Evolutionary conservation across 176 grass and related monocot genomes (phyloP).

Genomic region (maize (Zea mays)): DNA sequence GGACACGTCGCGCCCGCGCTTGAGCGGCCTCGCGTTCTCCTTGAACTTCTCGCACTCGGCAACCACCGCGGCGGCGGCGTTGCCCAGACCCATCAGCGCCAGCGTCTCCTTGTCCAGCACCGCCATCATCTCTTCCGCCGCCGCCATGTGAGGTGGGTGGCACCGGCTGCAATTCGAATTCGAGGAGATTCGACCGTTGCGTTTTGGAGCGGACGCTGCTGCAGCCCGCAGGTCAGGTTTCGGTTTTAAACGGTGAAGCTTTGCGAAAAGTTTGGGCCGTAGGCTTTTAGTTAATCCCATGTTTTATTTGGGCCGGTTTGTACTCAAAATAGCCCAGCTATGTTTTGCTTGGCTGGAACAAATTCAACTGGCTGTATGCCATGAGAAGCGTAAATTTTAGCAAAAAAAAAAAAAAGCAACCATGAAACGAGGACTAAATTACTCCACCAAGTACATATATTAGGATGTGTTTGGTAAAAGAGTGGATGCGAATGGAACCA

Average conservation of each 20-base stretch:
- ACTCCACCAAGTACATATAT: too few species aligned
- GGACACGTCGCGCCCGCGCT: conserved; percentile 83
- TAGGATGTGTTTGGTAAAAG: too few species aligned
- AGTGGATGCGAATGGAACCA: too few species aligned
- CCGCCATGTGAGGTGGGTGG: conserved; percentile 36
- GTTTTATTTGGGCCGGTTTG: background rate
- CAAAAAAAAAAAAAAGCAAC: too few species aligned
- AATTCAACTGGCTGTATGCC: background rate
- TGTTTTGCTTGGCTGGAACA: background rate
- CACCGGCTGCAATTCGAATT: conserved; percentile 40
- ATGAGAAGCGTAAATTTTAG: too few species aligned
- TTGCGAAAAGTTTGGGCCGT: background rate
- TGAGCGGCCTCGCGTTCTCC: conserved; percentile 93
- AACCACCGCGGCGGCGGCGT: conserved; percentile 20
- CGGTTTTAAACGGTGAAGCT: conserved; percentile 27
- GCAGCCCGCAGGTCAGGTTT: background rate
- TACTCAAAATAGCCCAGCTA: background rate
- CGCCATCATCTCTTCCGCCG: conserved; percentile 14
- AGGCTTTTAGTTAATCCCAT: background rate
- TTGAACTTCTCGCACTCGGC: conserved; percentile 80
- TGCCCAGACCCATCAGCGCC: conserved; percentile 29
- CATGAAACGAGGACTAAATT: too few species aligned
- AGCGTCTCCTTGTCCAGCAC: conserved; percentile 38
- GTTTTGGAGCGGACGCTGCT: conserved; percentile 37
- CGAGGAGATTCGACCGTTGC: conserved; percentile 28